Percentiles rank a stretch among this genome's conserved stretches.
These are phyloP conservation scores for Phaeotremella skinneri DNA, from an alignment of 768 basidiomycete genomes.

Conservation along the genomic window DNA sequence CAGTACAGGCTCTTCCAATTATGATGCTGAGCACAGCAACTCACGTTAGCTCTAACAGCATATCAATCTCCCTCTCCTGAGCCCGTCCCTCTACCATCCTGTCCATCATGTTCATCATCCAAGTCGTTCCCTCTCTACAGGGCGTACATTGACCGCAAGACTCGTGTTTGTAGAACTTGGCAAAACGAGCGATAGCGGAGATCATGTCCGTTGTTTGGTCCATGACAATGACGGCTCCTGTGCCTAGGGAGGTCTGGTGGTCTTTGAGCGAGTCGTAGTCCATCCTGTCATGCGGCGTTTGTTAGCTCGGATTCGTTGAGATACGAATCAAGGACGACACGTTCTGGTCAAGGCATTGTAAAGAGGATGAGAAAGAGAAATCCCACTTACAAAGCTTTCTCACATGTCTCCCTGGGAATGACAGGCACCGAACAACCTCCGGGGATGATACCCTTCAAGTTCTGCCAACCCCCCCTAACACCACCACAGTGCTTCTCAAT, in stretches of 20 bases:
- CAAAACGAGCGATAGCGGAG: constrained; percentile 89
- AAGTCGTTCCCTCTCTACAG: constrained; percentile 72
- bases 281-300: constrained; percentile 71
- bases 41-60: constrained; percentile 85
- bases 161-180: constrained; percentile 96
- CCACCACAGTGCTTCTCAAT: constrained; percentile 97
- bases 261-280: constrained; percentile 98
- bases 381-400: constrained; percentile 75
- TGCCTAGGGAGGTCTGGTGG: constrained; percentile 92
- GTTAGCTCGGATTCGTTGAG: not conserved
- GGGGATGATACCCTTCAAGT: constrained; percentile 92
- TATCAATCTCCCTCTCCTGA: constrained; percentile 92
- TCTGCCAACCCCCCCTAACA: constrained; percentile 91
- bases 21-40: constrained; percentile 7
- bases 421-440: constrained; percentile 94
- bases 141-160: constrained; percentile 97
- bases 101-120: constrained; percentile 99
- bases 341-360: not conserved
- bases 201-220: constrained; percentile 96
- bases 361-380: not conserved
- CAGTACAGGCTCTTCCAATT: not conserved
- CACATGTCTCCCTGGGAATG: constrained; percentile 75
- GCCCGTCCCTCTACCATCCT: constrained; percentile 89
- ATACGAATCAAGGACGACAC: not conserved
- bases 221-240: constrained; percentile 98